Base-by-base conservation (phyloP, 2,329 filamentous ascomycete species). In the Fusarium concolor region DNA sequence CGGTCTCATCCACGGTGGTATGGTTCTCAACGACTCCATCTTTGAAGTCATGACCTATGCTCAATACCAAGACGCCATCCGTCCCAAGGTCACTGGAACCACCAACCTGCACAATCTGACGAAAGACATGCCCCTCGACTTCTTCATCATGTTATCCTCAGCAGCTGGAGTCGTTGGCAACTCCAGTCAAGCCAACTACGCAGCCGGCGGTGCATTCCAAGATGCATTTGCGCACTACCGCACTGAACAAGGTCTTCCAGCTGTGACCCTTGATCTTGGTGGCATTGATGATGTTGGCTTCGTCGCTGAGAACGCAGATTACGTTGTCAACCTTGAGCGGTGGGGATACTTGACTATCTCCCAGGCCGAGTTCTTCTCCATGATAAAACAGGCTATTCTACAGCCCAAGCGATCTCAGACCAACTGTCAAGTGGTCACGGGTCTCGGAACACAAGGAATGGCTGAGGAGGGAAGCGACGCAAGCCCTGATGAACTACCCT, bases 291-390 rank as follows among this genome's bases (percentile, higher is more conserved):
- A 50, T 2, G 44, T 56, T 10, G 54, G 44, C 3, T 56, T 50
- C 4, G 44, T 50, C 9, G 44, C 54, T 3, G 44, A 50, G 33
- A 56, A 50, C 3, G 44, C 44, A 5, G 44, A 43, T 7, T 56
- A 56, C 37, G 54, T 50, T 20, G 54, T 42, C n/a, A 56, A 50
- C 29, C 54, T 50, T 3, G 37, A 50, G 12, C n/a, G 33, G 41
- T 56, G 43, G 52, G 42, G 52, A 4, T 56, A 56, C 52, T 18
- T 56, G 43, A 56, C 43, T 9, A 56, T 56, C 11, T 56, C 52
- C 2, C 33, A 47, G 26, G 43, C 43, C 2, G 43, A 56, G 24
- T 56, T 47, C 52, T 41, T 56, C 15, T 56, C 43, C 4, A 56
- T 56, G 43, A 41, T 56, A 26, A 56, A 56, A 33, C 43, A 56